Percentiles rank a stretch among this genome's conserved stretches.
phyloP scores from a whole-genome alignment of 345 rosid genomes.

The Melaleuca quinquenervia region DNA sequence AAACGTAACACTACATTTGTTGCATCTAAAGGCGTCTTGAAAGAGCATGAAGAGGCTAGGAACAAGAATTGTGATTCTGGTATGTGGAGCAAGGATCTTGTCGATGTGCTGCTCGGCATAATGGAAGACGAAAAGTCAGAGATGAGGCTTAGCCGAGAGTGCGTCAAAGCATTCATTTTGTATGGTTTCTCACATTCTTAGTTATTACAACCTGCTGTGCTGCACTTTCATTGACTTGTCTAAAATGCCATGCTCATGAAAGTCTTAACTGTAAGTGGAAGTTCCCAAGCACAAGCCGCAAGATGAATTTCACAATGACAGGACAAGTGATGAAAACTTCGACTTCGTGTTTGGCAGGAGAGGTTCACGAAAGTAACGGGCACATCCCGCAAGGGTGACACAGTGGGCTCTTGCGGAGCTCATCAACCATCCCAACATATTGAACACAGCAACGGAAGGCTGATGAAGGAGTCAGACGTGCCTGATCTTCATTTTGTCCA shows the following conservation, averaged over 20 bases:
- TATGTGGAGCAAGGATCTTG: neutral
- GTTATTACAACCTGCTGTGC: neutral
- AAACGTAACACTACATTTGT: too few species aligned
- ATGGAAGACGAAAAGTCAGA: neutral
- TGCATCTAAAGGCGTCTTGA: neutral
- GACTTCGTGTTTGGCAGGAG: neutral
- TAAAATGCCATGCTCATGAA: neutral
- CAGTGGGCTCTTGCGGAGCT: constrained; percentile 1
- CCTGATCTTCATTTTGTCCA: neutral
- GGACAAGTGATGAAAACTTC: neutral
- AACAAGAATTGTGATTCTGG: neutral
- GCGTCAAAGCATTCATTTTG: neutral
- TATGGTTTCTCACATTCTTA: neutral
- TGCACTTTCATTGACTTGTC: neutral
- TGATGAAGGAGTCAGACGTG: neutral
- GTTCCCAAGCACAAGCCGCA: neutral
- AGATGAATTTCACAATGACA: neutral
- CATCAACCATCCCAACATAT: neutral
- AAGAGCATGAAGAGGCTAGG: constrained; percentile 1
- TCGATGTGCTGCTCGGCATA: neutral
- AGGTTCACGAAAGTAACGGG: neutral
- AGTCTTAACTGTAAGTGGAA: neutral
- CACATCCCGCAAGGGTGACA: neutral
- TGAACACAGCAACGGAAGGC: neutral
- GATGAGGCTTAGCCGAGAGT: neutral